Conservation (phyloP, 176 grass and related monocot genomes). For the Ensete ventricosum region DNA sequence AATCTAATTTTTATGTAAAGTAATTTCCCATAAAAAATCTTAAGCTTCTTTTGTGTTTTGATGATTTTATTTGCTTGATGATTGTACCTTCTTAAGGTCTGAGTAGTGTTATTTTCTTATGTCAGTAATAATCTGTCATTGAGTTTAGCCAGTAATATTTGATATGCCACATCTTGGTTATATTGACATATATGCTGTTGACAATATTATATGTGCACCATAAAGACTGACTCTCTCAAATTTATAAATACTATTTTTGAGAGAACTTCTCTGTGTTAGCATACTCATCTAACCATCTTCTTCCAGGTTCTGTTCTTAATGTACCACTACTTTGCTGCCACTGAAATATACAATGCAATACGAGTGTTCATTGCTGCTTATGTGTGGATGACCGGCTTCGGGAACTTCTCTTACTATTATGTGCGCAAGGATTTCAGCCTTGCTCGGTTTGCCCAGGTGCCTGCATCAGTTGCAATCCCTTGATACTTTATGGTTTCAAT, state of each 20-base stretch:
- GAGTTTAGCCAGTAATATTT: no score
- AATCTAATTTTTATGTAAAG: not conserved
- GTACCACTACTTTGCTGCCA: conserved; percentile 22
- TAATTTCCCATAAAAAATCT: not conserved
- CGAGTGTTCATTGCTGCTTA: conserved; percentile 19
- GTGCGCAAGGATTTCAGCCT: conserved; percentile 15
- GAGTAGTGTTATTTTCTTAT: no score
- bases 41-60: no score
- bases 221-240: no score
- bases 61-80: not conserved
- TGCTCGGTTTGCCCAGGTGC: conserved; percentile 21
- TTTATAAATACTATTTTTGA: no score
- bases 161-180: no score
- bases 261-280: not conserved
- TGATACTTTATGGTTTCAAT: not conserved
- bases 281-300: not conserved
- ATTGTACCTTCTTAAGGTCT: no score
- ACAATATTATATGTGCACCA: no score
- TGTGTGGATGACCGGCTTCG: conserved; percentile 23
- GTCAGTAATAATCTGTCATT: not conserved
- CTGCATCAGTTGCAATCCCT: not conserved
- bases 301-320: conserved; percentile 17
- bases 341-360: conserved; percentile 23
- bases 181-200: no score
- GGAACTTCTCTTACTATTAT: conserved; percentile 25